Base-by-base conservation (phyloP, 1,139 yeast species). In the Blastobotrys proliferans region DNA sequence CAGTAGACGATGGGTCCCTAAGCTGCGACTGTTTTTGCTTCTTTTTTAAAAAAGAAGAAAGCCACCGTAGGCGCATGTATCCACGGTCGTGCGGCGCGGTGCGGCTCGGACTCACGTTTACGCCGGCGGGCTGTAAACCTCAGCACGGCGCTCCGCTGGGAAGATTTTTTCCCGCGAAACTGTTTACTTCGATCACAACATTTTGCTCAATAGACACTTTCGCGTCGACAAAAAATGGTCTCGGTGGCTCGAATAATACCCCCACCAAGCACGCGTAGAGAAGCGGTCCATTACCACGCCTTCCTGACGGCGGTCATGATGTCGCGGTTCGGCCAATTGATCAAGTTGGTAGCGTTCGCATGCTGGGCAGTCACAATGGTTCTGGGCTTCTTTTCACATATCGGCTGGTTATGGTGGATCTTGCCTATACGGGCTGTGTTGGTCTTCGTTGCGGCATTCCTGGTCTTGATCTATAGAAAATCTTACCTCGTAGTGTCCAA, bases 391-490 rank as follows among this genome's bases (percentile, higher is more conserved):
- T 44, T 50, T 31, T 46, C 46, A 27, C 32, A 40, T 24, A 44
- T 46, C 25, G 44, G 46, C 22, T 44, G 55, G 59, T 25, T 52
- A 22, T 51, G 50, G 53, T 48, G 57, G 48, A 9, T 58, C 9
- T 28, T 60, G 16, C 60, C 64, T 1, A 21, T 60, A 6, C 43
- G 55, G 11, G 50, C 59, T 6, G 14, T 53, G 4, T 51, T 56
- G 6, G 26, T 57, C 6, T 45, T 54, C 13, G 25, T 50, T 3
- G 49, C 60, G 2, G 47, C 55, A 8, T 51, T 60, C 32, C 42
- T 56, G 6, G 48, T 64, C 1, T 51, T 55, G n/a, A 41, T 63
- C 10, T 44, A 58, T 41, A 52, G 66, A 21, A 62, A 62, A 44
- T 49, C 31, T n/a, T 53, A 20, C 48, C 56, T 59, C 18, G 59